Conservation (phyloP, 768 basidiomycete genomes). For the Collybiopsis confluens region DNA sequence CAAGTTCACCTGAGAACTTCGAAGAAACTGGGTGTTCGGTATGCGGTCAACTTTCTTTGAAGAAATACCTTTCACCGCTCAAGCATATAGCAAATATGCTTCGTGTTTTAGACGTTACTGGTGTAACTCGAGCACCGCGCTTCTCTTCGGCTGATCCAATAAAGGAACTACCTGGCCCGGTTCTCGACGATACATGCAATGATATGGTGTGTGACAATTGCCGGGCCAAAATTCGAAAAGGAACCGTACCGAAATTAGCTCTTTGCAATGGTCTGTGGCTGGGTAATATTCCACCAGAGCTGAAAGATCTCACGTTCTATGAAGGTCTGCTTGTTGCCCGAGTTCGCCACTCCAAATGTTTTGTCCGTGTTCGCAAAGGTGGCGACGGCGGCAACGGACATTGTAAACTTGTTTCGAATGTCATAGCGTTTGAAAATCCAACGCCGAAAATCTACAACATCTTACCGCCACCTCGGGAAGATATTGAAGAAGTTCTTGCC, state of each 20-base stretch:
- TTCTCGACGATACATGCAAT: neutral
- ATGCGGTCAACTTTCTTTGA: conserved; percentile 19
- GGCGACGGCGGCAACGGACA: conserved; percentile 7
- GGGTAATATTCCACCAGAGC: conserved; percentile 17
- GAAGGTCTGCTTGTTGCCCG: conserved; percentile 19
- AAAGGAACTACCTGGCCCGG: neutral
- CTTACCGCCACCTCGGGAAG: conserved; percentile 12
- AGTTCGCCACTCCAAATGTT: conserved; percentile 13
- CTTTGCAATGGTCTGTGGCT: conserved; percentile 24
- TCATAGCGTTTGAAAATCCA: conserved; percentile 12
- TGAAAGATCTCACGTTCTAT: conserved; percentile 12
- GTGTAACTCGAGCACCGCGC: neutral
- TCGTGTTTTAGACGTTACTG: conserved; percentile 1
- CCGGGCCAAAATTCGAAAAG: neutral
- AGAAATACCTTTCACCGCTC: neutral
- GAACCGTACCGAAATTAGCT: conserved; percentile 10
- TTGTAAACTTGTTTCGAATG: conserved; percentile 7
- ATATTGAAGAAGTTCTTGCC: conserved; percentile 16
- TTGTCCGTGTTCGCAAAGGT: conserved; percentile 15
- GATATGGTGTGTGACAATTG: neutral
- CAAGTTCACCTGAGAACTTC: conserved; percentile 1
- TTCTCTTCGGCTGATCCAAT: neutral
- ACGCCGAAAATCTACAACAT: conserved; percentile 11
- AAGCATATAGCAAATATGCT: conserved; percentile 3
- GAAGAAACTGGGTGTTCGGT: conserved; percentile 27